Evolutionary conservation across 2,329 filamentous ascomycete species (phyloP), one percentile per base, ranked within the genome.

Genomic region (Chalara sp.): DNA sequence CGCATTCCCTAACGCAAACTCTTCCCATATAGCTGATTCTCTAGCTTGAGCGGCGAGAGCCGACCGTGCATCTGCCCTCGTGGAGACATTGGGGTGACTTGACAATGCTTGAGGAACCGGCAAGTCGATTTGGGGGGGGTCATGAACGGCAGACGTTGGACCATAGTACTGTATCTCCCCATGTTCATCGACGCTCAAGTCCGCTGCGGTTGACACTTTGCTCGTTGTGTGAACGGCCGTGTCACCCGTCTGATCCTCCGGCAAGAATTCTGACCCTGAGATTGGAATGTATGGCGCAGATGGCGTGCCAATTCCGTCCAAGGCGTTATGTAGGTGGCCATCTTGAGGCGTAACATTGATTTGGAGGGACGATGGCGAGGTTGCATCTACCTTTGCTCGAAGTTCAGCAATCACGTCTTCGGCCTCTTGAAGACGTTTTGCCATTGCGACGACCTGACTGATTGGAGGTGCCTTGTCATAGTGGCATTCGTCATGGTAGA

Each of bases 391-490:
- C 37, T 48, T 28, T 13, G 21, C 35, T n/a, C 41, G 30, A 8
- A 48, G 32, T 43, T 32, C 30, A 6, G 41, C 37, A n/a, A 48
- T 31, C 39, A n/a, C 32, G 35, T 33, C 33, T 31, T 48, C 47
- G 6, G 43, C 35, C n/a, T 33, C 41, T n/a, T 30, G n/a, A 6
- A 48, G 35, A 48, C 43, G 43, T 11, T 21, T 21, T 21, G 21
- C 21, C 21, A 21, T 21, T 21, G 21, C 21, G 21, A 21, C 3
- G 21, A 21, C 21, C 3, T 21, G 21, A 3, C 21, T 39, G 12
- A 48, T 6, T 4, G 47, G 43, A 31, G 47, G 47, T 8, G 47
- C 35, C 29, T 48, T 48, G 37, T 48, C 47, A 32, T 48, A 48
- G 32, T 42, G 47, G 21, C 47, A 48, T 31, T 29, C 21, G 47